Base-by-base conservation (phyloP, 768 basidiomycete genomes). In the Serendipita sp. region DNA sequence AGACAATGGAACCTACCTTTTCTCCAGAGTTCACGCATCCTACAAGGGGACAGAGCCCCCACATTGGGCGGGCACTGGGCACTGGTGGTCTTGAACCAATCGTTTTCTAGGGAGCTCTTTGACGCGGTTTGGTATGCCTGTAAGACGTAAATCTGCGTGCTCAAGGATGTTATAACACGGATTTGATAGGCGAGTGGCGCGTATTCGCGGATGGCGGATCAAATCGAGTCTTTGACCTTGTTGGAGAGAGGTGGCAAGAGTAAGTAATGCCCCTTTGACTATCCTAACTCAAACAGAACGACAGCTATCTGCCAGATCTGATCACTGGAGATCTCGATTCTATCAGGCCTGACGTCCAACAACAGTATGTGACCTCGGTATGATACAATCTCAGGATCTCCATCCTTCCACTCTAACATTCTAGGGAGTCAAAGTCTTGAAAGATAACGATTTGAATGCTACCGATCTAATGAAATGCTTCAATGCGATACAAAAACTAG, bases 381-480 rank as follows among this genome's bases (percentile, higher is more conserved):
- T 44, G 79, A 52, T 40, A 13, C 40, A 13, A 40, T 40, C 40
- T 40, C 2, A 2, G 23, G 23, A 31, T n/a, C 64, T 34, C 23
- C 23, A 23, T 29, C 4, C 18, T 58, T 33, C 23, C 36, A 31
- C 3, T 34, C 1, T 13, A 15, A 29, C n/a, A 4, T 6, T 10
- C 6, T 3, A 93, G 90, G 84, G 81, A 36, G 87, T 96, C 2
- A 71, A 73, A 0, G 75, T 95, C 43, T 70, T 83, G 0, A 74
- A 82, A 62, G 94, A 96, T 69, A 67, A 75, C 0, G 83, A 87
- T 70, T 85, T 91, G 71, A 73, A 91, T 70, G 81, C 91, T n/a
- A 98, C 95, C 0, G 96, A 99, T 72, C 79, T 99, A 65, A 91
- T 90, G 87, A 99, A 99, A 74, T 98, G 93, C 69, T 74, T 98